Evolutionary conservation across 768 basidiomycete genomes (phyloP).

Genomic region (Pleurotus giganteus): DNA sequence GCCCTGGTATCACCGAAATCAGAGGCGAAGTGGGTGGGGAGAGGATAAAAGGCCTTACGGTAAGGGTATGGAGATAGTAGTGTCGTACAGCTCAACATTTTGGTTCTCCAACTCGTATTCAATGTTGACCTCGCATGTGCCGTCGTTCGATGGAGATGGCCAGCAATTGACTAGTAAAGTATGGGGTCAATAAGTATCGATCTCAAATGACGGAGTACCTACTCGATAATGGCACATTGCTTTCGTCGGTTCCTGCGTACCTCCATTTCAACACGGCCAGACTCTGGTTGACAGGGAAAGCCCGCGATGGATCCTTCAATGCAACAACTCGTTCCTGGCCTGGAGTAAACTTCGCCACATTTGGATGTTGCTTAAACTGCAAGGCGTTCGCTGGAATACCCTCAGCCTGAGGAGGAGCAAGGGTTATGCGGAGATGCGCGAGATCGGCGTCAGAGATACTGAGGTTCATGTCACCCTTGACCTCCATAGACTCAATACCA

Average conservation of each 20-base stretch:
- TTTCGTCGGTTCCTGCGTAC: constrained; percentile 88
- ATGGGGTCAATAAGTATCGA: constrained; percentile 2
- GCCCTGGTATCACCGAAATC: constrained; percentile 35
- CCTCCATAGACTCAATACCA: constrained; percentile 84
- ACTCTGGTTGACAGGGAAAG: constrained; percentile 86
- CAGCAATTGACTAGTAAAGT: constrained; percentile 84
- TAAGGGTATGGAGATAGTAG: constrained; percentile 88
- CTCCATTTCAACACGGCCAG: constrained; percentile 93
- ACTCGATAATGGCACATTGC: constrained; percentile 89
- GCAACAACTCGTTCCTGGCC: constrained; percentile 64
- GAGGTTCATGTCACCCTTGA: constrained; percentile 94
- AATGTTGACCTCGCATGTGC: constrained; percentile 92
- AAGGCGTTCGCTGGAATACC: constrained; percentile 52
- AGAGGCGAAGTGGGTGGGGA: not conserved
- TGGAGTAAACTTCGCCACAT: constrained; percentile 82
- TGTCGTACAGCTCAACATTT: constrained; percentile 75
- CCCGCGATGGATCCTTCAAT: constrained; percentile 77
- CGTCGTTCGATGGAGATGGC: constrained; percentile 90
- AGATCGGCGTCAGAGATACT: constrained; percentile 75
- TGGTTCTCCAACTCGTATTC: constrained; percentile 96
- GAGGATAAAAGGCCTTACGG: constrained; percentile 56
- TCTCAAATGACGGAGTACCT: constrained; percentile 27
- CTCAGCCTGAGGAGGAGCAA: constrained; percentile 54
- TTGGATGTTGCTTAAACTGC: constrained; percentile 97
- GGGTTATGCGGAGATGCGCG: constrained; percentile 67